These are phyloP conservation scores for Akanthomyces lecanii DNA, from an alignment of 2,329 filamentous ascomycete species.

Conservation along the genomic window DNA sequence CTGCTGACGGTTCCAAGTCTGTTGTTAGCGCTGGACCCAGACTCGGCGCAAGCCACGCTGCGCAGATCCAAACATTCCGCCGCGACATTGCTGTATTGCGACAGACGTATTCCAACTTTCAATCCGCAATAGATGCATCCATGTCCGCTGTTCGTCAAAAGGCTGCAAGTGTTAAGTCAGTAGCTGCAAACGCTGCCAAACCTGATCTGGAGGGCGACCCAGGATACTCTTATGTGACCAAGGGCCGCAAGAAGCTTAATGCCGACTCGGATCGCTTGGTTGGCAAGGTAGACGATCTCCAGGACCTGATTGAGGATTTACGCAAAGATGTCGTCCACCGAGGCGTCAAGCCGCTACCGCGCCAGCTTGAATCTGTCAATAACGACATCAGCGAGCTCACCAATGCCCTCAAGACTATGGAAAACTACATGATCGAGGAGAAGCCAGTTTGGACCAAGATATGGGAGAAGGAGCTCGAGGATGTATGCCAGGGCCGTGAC, in stretches of 20 bases:
- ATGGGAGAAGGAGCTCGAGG: slow-evolving; percentile 95
- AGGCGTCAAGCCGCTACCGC: slow-evolving; percentile 83
- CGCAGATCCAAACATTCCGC: slow-evolving; percentile 75
- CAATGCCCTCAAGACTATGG: slow-evolving; percentile 88
- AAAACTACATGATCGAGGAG: slow-evolving; percentile 85
- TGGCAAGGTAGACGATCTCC: slow-evolving; percentile 90
- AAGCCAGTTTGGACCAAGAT: slow-evolving; percentile 99
- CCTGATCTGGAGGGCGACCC: slow-evolving; percentile 69
- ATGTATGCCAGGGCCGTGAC: slow-evolving; percentile 92
- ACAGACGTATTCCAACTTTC: slow-evolving; percentile 89
- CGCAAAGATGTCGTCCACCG: slow-evolving; percentile 94
- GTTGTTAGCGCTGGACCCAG: slow-evolving; percentile 35
- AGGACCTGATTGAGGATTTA: slow-evolving; percentile 92
- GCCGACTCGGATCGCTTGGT: slow-evolving; percentile 88
- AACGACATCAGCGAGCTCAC: slow-evolving; percentile 81
- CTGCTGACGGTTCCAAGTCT: slow-evolving; percentile 38
- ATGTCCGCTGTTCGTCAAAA: slow-evolving; percentile 82
- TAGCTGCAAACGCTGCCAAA: slow-evolving; percentile 65
- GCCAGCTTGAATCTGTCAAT: slow-evolving; percentile 82
- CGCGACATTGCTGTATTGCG: slow-evolving; percentile 87
- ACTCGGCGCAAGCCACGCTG: slow-evolving; percentile 59
- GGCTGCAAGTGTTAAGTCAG: slow-evolving; percentile 73
- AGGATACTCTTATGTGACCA: slow-evolving; percentile 81
- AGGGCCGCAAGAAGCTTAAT: slow-evolving; percentile 80
- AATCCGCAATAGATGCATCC: slow-evolving; percentile 79